Evolutionary conservation across 2,329 filamentous ascomycete species (phyloP).

Genomic region (Apiospora koreana): DNA sequence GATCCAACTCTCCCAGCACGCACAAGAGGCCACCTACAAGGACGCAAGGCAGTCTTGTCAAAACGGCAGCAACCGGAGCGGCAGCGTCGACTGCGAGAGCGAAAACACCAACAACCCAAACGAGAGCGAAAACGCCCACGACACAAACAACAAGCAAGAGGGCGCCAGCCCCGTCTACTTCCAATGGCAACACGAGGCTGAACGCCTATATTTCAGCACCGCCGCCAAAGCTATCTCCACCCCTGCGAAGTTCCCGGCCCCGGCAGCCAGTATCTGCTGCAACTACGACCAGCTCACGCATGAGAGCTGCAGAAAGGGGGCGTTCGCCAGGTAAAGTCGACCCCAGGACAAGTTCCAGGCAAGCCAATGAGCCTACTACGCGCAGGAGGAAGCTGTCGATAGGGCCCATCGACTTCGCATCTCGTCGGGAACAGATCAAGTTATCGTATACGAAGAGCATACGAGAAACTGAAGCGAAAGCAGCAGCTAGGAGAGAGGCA

Average conservation of each 20-base stretch:
- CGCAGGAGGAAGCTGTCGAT: constrained; percentile 59
- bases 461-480: constrained; percentile 67
- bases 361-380: constrained; percentile 37
- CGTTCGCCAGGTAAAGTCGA: constrained; percentile 39
- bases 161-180: constrained; percentile 39
- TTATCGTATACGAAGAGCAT: constrained; percentile 85
- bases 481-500: constrained; percentile 46
- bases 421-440: constrained; percentile 78
- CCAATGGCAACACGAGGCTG: constrained; percentile 59
- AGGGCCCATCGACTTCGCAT: constrained; percentile 81
- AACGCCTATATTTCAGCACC: constrained; percentile 75
- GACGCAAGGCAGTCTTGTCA: constrained; percentile 41
- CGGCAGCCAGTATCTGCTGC: constrained; percentile 75
- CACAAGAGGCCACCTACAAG: constrained; percentile 41
- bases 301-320: constrained; percentile 62
- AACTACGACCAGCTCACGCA: constrained; percentile 69
- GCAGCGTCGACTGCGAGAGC: constrained; percentile 21
- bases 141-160: constrained; percentile 38
- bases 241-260: constrained; percentile 79
- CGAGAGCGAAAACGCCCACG: constrained; percentile 43
- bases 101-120: constrained; percentile 45
- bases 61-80: constrained; percentile 20
- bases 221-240: constrained; percentile 73
- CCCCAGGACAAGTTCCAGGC: constrained; percentile 25
- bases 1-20: constrained; percentile 57